These are phyloP conservation scores for bread wheat (Triticum aestivum) DNA, from an alignment of 176 grass and related monocot species.

Conservation along the genomic window DNA sequence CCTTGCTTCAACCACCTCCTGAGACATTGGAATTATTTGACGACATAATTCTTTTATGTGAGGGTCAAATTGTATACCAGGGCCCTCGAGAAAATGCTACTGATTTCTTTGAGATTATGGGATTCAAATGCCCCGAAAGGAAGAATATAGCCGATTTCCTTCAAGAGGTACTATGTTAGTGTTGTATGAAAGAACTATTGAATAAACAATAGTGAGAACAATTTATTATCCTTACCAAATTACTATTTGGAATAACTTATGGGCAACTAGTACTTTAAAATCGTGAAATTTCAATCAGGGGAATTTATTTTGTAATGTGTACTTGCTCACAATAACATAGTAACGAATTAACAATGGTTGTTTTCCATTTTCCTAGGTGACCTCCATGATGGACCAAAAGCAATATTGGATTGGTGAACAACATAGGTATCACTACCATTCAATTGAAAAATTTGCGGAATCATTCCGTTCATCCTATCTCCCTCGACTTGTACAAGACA, in stretches of 20 bases:
- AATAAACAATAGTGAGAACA: neutral
- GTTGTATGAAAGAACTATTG: neutral
- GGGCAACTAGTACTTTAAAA: neutral
- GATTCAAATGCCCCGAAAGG: conserved; percentile 70
- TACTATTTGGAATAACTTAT: neutral
- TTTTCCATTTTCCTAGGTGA: conserved; percentile 44
- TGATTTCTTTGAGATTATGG: conserved; percentile 60
- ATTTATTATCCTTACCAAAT: neutral
- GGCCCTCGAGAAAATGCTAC: conserved; percentile 68
- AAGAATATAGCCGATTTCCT: conserved; percentile 86
- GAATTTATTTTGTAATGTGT: neutral
- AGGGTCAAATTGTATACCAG: conserved; percentile 76
- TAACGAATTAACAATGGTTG: neutral
- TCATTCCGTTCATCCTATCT: conserved; percentile 38
- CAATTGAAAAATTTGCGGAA: conserved; percentile 49
- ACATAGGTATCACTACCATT: conserved; percentile 49
- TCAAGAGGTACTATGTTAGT: conserved; percentile 64
- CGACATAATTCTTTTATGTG: conserved; percentile 71
- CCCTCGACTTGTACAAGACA: conserved; percentile 20
- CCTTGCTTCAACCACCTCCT: conserved; percentile 74
- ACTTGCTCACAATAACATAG: neutral
- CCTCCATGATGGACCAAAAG: conserved; percentile 65
- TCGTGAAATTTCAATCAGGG: no score
- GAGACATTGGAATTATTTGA: conserved; percentile 91
- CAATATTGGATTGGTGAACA: conserved; percentile 64